phyloP scores from a whole-genome alignment of 2,329 filamentous ascomycete genomes.

The Exophiala sp. region DNA sequence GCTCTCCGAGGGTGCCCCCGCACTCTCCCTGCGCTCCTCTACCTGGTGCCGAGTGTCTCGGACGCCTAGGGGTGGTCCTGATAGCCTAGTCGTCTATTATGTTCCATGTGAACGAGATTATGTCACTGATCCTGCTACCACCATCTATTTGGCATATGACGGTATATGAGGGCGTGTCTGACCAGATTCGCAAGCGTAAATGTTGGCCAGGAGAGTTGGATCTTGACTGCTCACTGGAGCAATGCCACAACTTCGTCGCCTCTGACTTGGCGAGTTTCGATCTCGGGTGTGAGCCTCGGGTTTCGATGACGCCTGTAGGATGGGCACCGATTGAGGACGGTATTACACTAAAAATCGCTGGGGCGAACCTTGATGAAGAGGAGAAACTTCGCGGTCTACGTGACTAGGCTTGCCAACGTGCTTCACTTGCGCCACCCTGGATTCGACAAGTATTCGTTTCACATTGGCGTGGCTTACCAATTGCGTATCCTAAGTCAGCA shows the following conservation, averaged over 20 bases:
- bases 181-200: constrained; percentile 8
- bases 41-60: too few relatives aligned
- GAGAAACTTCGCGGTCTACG: constrained; percentile 1
- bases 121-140: not conserved
- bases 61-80: too few relatives aligned
- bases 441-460: not conserved
- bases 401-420: not conserved
- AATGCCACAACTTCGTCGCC: not conserved
- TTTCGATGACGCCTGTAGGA: too few relatives aligned
- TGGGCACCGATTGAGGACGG: constrained; percentile 6
- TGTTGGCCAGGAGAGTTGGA: constrained; percentile 3
- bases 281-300: too few relatives aligned
- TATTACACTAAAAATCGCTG: constrained; percentile 5
- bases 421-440: constrained; percentile 1
- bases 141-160: constrained; percentile 13
- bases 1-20: too few relatives aligned
- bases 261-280: not conserved
- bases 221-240: not conserved
- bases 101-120: too few relatives aligned
- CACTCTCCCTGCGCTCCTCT: too few relatives aligned
- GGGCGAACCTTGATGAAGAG: constrained; percentile 1
- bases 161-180: constrained; percentile 8
- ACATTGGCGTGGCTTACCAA: not conserved
- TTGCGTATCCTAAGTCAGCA: not conserved
- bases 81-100: too few relatives aligned